A percentile compares a stretch with the other conserved stretches of the same genome.
Conservation (phyloP, 768 basidiomycete species). For the Chiua virens region DNA sequence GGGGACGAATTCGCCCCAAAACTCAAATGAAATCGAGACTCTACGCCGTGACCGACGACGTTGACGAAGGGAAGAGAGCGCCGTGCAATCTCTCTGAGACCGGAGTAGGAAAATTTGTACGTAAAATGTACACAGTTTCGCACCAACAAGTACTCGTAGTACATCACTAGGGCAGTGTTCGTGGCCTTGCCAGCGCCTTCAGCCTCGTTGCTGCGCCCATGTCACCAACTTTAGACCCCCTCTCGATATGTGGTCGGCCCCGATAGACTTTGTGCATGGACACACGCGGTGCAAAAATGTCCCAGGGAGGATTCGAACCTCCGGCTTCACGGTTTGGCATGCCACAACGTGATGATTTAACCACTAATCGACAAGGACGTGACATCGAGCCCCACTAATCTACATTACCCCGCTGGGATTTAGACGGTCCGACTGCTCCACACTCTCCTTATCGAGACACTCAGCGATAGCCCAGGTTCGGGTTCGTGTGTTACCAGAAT, state of each 20-base stretch:
- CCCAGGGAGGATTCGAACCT: slow-evolving; percentile 41
- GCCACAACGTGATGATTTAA: slow-evolving; percentile 46
- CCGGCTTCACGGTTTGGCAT: slow-evolving; percentile 37
- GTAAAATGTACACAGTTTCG: slow-evolving; percentile 19
- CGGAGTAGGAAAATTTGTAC: slow-evolving; percentile 29
- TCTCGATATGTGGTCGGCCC: too few species aligned
- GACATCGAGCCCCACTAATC: rapidly evolving
- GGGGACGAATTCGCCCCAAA: slow-evolving; percentile 20
- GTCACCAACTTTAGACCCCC: too few species aligned
- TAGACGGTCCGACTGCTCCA: too few species aligned
- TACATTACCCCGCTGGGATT: too few species aligned
- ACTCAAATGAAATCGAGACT: slow-evolving; percentile 4
- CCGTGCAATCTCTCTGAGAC: slow-evolving; percentile 16
- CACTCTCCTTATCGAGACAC: too few species aligned
- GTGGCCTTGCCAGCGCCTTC: too few species aligned
- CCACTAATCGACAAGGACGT: slow-evolving; percentile 45
- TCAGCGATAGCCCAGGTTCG: too few species aligned
- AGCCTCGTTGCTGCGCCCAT: background rate
- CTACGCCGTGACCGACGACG: slow-evolving; percentile 16
- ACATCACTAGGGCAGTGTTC: too few species aligned
- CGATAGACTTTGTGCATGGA: background rate
- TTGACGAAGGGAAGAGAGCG: slow-evolving; percentile 12
- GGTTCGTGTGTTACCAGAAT: too few species aligned
- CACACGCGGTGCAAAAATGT: slow-evolving; percentile 26
- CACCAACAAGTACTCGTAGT: slow-evolving; percentile 2